phyloP scores from a whole-genome alignment of 306 rosid genomes.

The Cicer bijugum region DNA sequence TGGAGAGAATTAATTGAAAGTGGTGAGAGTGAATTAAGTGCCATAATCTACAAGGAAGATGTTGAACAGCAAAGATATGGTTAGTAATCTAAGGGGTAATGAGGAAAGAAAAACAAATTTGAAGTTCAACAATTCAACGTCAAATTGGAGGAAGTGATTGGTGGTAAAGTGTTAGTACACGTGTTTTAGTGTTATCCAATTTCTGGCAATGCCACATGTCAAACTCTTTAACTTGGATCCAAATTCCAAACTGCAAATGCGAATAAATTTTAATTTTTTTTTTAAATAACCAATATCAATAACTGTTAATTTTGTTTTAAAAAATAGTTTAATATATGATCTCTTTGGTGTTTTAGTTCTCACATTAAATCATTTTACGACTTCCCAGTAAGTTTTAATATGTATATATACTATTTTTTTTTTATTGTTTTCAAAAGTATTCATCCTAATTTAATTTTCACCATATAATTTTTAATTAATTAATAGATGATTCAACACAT shows the following conservation, averaged over 20 bases:
- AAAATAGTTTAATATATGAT: too few relatives aligned
- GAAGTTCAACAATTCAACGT: slow-evolving; percentile 24
- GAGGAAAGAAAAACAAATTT: slow-evolving; percentile 10
- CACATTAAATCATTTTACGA: too few relatives aligned
- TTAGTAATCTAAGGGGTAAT: neutral
- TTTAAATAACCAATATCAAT: too few relatives aligned
- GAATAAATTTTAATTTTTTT: too few relatives aligned
- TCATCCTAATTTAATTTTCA: too few relatives aligned
- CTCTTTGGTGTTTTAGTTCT: too few relatives aligned
- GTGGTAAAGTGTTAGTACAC: slow-evolving; percentile 45
- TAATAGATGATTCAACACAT: too few relatives aligned
- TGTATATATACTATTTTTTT: too few relatives aligned
- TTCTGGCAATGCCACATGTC: slow-evolving; percentile 7
- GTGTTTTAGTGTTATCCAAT: slow-evolving; percentile 43
- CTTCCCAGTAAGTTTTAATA: too few relatives aligned
- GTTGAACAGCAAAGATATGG: neutral
- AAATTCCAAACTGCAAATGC: neutral
- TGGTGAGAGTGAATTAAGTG: slow-evolving; percentile 59
- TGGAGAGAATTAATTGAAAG: slow-evolving; percentile 50
- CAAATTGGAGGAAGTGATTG: neutral
- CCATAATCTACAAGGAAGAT: slow-evolving; percentile 47
- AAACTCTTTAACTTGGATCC: neutral
- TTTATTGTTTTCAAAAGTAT: too few relatives aligned
- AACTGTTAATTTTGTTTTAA: too few relatives aligned
- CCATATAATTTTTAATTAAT: too few relatives aligned